Evolutionary conservation across 495 filamentous ascomycete species (phyloP), one percentile per base, ranked within the genome.

Genomic region (Astrothelium subdiscretum): DNA sequence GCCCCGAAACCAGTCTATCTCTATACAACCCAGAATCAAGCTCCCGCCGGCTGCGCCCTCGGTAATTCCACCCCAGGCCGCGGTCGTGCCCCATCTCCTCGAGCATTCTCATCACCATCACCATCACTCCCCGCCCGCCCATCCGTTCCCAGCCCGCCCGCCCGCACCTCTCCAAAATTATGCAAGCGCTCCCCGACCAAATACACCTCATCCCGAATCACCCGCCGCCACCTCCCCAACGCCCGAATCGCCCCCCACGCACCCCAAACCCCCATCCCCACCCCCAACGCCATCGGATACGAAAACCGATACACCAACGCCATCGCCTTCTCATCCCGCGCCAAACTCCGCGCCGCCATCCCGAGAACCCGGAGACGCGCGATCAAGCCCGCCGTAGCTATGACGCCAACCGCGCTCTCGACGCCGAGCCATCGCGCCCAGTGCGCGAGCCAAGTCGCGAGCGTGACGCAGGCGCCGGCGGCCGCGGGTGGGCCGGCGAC

Each of bases 151-250:
- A 61, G 59, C 13, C 20, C 57, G 22, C 60, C 61, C 59, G 67
- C 67, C 61, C 65, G 76, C 70, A 63, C 74, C 63, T 86, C 90
- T 1, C 89, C 88, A 74, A 94, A 94, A 71, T 97, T 97, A 71
- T 97, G 92, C 65, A 99, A 75, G 32, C 91, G 77, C 76, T 97
- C 91, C 1, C 94, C 94, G 69, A 97, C 94, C 65, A 97, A 76
- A 69, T 97, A 99, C 8, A 95, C 92, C 74, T 99, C 94, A 70
- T 99, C 94, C 32, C 87, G 77, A 57, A 99, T 91, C 66, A 83
- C 84, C 68, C 84, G 80, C 70, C 88, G 84, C 94, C 94, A 98
- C 44, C 81, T 77, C 27, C 83, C 82, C 42, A 68, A 60, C 57
- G 67, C 65, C 32, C 54, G 58, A 0, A 92, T 73, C 43, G 86